A percentile compares a stretch with the other conserved stretches of the same genome.
Conservation (phyloP, 2,329 filamentous ascomycete genomes). For the Aspergillus clavatus region DNA sequence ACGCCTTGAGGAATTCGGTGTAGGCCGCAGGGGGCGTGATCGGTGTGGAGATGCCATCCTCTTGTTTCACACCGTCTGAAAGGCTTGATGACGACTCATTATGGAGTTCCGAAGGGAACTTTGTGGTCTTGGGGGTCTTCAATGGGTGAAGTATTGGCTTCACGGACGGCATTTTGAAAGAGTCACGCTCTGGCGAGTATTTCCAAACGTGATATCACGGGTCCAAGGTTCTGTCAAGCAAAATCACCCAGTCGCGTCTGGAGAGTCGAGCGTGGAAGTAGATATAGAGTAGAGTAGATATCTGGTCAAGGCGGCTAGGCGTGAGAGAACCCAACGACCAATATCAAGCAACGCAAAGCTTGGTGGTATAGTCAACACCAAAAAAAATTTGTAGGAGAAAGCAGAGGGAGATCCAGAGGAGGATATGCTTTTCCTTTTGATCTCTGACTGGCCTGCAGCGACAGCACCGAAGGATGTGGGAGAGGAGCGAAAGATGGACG, state of each 20-base stretch:
- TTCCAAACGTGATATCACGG: no score
- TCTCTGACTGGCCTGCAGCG: slow-evolving; percentile 8
- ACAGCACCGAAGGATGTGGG: slow-evolving; percentile 7
- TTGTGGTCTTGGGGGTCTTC: slow-evolving; percentile 41
- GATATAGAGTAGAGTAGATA: background rate
- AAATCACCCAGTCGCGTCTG: background rate
- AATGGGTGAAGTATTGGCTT: slow-evolving; percentile 40
- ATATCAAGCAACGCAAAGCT: slow-evolving; percentile 2
- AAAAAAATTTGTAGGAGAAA: background rate
- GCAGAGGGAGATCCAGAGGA: slow-evolving; percentile 1
- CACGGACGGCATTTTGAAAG: slow-evolving; percentile 23
- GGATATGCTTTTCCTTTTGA: slow-evolving; percentile 3
- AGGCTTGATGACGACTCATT: slow-evolving; percentile 53
- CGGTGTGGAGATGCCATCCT: slow-evolving; percentile 67
- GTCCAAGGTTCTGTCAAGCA: background rate
- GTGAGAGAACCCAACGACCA: background rate
- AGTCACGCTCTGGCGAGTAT: no score
- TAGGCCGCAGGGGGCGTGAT: slow-evolving; percentile 89
- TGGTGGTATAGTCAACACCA: slow-evolving; percentile 2
- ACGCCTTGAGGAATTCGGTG: slow-evolving; percentile 83
- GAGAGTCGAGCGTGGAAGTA: slow-evolving; percentile 8
- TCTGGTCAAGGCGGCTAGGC: background rate
- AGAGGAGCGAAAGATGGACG: background rate
- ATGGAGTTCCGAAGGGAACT: slow-evolving; percentile 53
- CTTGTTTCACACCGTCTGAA: slow-evolving; percentile 63